These are phyloP conservation scores for Guadua angustifolia DNA, from an alignment of 176 grass and related monocot species.

Conservation along the genomic window DNA sequence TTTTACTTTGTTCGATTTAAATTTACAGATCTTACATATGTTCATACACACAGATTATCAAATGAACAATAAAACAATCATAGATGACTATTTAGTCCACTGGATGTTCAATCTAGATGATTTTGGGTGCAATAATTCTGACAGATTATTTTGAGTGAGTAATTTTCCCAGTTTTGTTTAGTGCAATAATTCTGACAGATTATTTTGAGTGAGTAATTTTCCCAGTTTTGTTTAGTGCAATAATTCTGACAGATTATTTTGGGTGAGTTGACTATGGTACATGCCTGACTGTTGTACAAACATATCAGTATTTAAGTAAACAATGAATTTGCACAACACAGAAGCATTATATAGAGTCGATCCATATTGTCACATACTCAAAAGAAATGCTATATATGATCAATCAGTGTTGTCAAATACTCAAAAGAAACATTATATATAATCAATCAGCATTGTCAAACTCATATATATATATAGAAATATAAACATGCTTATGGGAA, in stretches of 20 bases:
- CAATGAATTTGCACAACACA: neutral
- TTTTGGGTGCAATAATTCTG: neutral
- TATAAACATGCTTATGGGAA: neutral
- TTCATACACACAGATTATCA: neutral
- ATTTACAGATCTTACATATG: neutral
- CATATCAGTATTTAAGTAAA: neutral
- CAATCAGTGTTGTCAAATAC: neutral
- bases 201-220: neutral
- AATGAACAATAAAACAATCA: neutral
- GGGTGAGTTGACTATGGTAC: neutral
- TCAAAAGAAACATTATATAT: no score
- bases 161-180: neutral
- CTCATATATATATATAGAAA: neutral
- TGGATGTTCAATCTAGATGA: constrained; percentile 9
- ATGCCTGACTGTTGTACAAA: neutral
- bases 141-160: neutral
- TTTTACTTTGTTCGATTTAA: neutral
- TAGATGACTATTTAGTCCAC: neutral
- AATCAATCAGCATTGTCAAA: neutral
- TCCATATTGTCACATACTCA: neutral
- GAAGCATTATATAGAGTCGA: neutral
- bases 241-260: neutral
- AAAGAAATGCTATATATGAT: neutral
- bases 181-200: neutral
- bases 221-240: neutral